Evolutionary conservation across 768 basidiomycete species (phyloP).

Genomic region (Lactarius indigo): DNA sequence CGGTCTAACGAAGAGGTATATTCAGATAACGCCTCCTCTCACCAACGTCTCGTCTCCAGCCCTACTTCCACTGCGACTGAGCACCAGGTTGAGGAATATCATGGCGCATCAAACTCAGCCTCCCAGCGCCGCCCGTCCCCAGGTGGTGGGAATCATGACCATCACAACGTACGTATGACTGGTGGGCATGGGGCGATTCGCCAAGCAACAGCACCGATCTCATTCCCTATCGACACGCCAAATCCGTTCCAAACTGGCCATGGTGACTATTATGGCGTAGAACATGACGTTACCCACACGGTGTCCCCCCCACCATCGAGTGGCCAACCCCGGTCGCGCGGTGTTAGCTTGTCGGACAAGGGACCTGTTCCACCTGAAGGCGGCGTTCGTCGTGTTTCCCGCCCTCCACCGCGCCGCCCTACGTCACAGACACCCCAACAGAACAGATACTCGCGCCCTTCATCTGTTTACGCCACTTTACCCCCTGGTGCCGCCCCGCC

Average conservation of each 20-base stretch:
- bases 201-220: constrained; percentile 3
- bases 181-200: constrained; percentile 1
- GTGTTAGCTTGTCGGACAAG: constrained; percentile 75
- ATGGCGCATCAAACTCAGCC: constrained; percentile 1
- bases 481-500: constrained; percentile 73
- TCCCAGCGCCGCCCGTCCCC: constrained; percentile 17
- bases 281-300: constrained; percentile 5
- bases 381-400: constrained; percentile 75
- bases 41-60: constrained; percentile 41
- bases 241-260: constrained; percentile 15
- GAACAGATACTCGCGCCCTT: constrained; percentile 69
- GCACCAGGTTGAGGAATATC: constrained; percentile 28
- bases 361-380: constrained; percentile 82
- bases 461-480: constrained; percentile 41
- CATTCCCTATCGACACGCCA: constrained; percentile 7
- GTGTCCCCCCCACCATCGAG: not conserved
- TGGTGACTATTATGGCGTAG: constrained; percentile 2
- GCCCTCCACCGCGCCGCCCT: constrained; percentile 54
- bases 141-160: constrained; percentile 23
- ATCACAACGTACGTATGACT: not conserved
- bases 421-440: constrained; percentile 53
- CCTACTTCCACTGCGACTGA: constrained; percentile 33
- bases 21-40: constrained; percentile 38
- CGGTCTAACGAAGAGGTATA: constrained; percentile 38
- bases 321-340: constrained; percentile 38